These are phyloP conservation scores for Daldinia grandis DNA, from an alignment of 495 filamentous ascomycete genomes.

Conservation along the genomic window DNA sequence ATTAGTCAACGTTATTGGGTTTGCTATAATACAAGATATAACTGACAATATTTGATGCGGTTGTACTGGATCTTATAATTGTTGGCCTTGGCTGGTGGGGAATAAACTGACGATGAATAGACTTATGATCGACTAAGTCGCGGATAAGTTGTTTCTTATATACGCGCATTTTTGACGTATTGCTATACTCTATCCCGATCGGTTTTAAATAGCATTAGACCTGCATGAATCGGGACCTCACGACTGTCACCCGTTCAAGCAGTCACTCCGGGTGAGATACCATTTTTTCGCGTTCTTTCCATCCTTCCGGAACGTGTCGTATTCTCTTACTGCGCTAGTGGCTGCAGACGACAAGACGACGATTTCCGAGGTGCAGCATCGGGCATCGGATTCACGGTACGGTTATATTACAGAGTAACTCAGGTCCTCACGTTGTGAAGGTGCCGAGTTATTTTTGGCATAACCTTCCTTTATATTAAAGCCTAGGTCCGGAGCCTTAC, in stretches of 20 bases:
- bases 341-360: constrained; percentile 21
- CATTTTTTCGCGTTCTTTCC: constrained; percentile 21
- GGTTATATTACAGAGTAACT: constrained; percentile 35
- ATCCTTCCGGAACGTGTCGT: constrained; percentile 26
- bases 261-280: constrained; percentile 24
- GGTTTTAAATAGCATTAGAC: constrained; percentile 27
- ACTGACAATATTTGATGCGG: constrained; percentile 19
- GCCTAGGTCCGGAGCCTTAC: constrained; percentile 25
- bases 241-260: constrained; percentile 36
- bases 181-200: constrained; percentile 10
- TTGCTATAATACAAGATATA: background rate
- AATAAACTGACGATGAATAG: constrained; percentile 19
- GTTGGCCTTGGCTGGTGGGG: background rate
- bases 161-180: constrained; percentile 19
- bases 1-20: constrained; percentile 6
- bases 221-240: constrained; percentile 32
- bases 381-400: constrained; percentile 30
- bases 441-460: constrained; percentile 33
- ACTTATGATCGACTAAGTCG: constrained; percentile 11
- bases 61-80: constrained; percentile 4
- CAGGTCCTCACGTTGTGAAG: constrained; percentile 9
- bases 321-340: constrained; percentile 13
- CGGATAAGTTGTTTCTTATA: constrained; percentile 22
- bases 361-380: constrained; percentile 28
- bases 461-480: constrained; percentile 32